Evolutionary conservation across 768 basidiomycete species (phyloP), one percentile per base, ranked within the genome.

Genomic region (Tephrocybe sp.): DNA sequence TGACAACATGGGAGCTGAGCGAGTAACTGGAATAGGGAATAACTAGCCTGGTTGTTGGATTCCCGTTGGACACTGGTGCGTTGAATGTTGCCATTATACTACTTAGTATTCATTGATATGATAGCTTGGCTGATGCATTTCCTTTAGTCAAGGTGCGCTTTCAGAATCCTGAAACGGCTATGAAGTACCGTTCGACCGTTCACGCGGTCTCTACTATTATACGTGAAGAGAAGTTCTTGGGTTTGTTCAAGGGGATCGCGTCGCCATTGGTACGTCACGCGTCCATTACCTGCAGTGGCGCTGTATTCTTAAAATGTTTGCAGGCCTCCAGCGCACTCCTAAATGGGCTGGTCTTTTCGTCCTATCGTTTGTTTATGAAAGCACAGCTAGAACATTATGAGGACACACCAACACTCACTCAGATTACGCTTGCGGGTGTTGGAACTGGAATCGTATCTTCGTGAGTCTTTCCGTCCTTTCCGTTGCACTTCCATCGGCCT

Each of bases 311-410:
- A 13, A 17, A 45, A 34, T 14, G 39, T 20, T 26, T 16, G 31
- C 41, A 91, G 89, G 76, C 81, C 1, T 80, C 84, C 2, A 78
- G 79, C 19, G 88, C 89, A 0, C 69, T 88, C 1, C 78, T 92
- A 74, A 97, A 95, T 60, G 92, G 93, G 11, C 72, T 92, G 13
- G 83, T 95, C 3, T 96, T 97, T 65, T 80, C 90, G 0, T 84
- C 85, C 0, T 96, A 96, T 70, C 82, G 85, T 17, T 83, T 88
- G 62, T 76, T 94, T 46, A 81, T 92, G 73, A 79, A 82, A 42
- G 53, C 80, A 0, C 89, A 93, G 62, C 69, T 83, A 5, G 71
- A 77, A 1, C 60, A 67, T 42, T 64, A 69, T 4, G 61, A 72
- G 2, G 62, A 67, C 1, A 72, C 75, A 26, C 90, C 93, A 0